These are phyloP conservation scores for Pogostemon cablin DNA, from an alignment of 257 asterid genomes.

Conservation along the genomic window DNA sequence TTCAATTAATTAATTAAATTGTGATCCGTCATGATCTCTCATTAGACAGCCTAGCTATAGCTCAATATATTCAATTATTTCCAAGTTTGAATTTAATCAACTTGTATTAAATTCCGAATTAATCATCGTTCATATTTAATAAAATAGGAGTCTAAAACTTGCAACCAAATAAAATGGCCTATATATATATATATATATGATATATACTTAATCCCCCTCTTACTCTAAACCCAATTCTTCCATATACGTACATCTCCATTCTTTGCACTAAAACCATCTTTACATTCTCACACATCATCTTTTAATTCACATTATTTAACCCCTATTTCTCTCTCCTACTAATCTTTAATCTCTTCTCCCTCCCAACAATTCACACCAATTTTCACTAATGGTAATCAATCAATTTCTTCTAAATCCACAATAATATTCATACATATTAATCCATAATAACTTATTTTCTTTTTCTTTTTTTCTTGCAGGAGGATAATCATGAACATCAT, in stretches of 20 bases:
- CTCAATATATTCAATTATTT: no score
- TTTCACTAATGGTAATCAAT: conserved; percentile 27
- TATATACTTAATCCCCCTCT: background rate
- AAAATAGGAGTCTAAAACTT: no score
- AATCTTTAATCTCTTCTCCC: conserved; percentile 15
- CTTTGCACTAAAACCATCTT: conserved; percentile 27
- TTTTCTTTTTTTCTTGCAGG: conserved; percentile 19
- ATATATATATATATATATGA: no score
- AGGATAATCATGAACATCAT: conserved; percentile 37
- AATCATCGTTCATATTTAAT: no score
- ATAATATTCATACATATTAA: no score
- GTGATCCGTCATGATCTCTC: no score
- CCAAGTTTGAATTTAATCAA: no score
- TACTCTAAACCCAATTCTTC: background rate
- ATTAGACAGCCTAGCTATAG: no score
- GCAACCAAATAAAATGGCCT: no score
- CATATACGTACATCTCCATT: conserved; percentile 9
- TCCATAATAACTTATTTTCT: no score
- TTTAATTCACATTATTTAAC: background rate
- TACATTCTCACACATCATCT: conserved; percentile 11
- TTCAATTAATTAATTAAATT: no score
- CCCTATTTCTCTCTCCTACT: background rate
- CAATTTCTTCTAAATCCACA: background rate
- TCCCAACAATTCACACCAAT: conserved; percentile 16
- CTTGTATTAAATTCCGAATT: no score